phyloP scores from a whole-genome alignment of 129 eudicot species.

The Flaveria trinervia region DNA sequence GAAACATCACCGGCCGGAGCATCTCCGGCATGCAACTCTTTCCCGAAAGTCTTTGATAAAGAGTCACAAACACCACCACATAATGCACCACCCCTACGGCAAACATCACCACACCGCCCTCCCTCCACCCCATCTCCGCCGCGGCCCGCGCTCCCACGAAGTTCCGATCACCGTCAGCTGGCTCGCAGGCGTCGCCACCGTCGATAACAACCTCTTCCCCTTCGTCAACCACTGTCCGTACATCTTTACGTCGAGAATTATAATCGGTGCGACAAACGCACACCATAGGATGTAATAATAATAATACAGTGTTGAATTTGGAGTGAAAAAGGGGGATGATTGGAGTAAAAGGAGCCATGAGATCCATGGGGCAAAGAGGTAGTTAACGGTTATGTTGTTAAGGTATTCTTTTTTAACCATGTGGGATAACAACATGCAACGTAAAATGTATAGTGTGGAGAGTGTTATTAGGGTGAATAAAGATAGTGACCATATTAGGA shows the following conservation, averaged over 20 bases:
- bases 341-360: slow-evolving; percentile 58
- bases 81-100: slow-evolving; percentile 55
- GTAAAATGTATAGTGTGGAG: slow-evolving; percentile 46
- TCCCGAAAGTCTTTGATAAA: slow-evolving; percentile 53
- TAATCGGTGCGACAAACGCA: slow-evolving; percentile 47
- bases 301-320: background rate
- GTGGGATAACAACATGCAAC: slow-evolving; percentile 39
- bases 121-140: slow-evolving; percentile 59
- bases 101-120: slow-evolving; percentile 51
- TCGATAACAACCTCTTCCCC: slow-evolving; percentile 49
- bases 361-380: slow-evolving; percentile 79
- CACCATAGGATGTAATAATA: slow-evolving; percentile 34
- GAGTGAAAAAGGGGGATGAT: slow-evolving; percentile 33
- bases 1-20: slow-evolving; percentile 62
- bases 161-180: slow-evolving; percentile 57
- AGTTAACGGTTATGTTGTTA: slow-evolving; percentile 59
- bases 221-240: slow-evolving; percentile 67
- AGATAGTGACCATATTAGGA: slow-evolving; percentile 54
- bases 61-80: slow-evolving; percentile 60
- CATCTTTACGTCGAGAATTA: slow-evolving; percentile 52
- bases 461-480: slow-evolving; percentile 35
- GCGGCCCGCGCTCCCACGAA: slow-evolving; percentile 55
- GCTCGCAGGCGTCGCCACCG: slow-evolving; percentile 57
- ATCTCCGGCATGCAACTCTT: slow-evolving; percentile 39
- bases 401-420: slow-evolving; percentile 62